These are phyloP conservation scores for Septoria linicola DNA, from an alignment of 2,329 filamentous ascomycete species.

Conservation along the genomic window DNA sequence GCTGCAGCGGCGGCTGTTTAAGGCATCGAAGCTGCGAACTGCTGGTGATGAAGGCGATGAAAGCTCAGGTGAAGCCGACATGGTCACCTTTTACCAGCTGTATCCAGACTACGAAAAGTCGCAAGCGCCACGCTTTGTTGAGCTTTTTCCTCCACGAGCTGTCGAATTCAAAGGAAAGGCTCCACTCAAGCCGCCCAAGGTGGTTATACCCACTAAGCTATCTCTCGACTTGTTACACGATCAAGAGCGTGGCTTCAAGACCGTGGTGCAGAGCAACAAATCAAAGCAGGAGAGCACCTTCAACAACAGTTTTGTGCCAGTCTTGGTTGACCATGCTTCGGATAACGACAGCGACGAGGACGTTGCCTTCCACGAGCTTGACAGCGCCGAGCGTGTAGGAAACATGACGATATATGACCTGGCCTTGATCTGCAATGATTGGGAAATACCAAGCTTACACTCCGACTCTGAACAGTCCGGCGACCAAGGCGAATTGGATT, in stretches of 20 bases:
- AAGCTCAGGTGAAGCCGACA: constrained; percentile 57
- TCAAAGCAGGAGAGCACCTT: constrained; percentile 48
- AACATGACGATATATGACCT: constrained; percentile 79
- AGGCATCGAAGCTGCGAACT: constrained; percentile 26
- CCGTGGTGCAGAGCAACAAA: constrained; percentile 55
- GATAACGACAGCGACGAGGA: constrained; percentile 53
- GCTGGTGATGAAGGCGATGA: constrained; percentile 30
- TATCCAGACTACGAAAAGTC: constrained; percentile 80
- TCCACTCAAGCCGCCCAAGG: constrained; percentile 74
- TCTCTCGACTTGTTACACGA: constrained; percentile 82
- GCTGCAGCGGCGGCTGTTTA: constrained; percentile 37
- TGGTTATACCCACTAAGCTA: constrained; percentile 81
- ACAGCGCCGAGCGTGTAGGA: constrained; percentile 65
- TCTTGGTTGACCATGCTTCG: constrained; percentile 55
- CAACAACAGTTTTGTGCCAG: constrained; percentile 41
- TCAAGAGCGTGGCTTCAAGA: constrained; percentile 79
- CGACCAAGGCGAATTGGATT: constrained; percentile 26
- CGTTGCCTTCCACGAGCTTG: constrained; percentile 52
- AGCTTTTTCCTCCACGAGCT: constrained; percentile 77
- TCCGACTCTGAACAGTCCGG: constrained; percentile 34
- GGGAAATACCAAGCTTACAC: constrained; percentile 64
- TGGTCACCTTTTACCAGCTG: constrained; percentile 73
- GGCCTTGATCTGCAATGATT: constrained; percentile 81
- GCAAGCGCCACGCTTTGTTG: constrained; percentile 73
- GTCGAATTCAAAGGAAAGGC: constrained; percentile 76